Conservation (phyloP, 139 green algal genomes). For the Chlamydomonas urium region DNA sequence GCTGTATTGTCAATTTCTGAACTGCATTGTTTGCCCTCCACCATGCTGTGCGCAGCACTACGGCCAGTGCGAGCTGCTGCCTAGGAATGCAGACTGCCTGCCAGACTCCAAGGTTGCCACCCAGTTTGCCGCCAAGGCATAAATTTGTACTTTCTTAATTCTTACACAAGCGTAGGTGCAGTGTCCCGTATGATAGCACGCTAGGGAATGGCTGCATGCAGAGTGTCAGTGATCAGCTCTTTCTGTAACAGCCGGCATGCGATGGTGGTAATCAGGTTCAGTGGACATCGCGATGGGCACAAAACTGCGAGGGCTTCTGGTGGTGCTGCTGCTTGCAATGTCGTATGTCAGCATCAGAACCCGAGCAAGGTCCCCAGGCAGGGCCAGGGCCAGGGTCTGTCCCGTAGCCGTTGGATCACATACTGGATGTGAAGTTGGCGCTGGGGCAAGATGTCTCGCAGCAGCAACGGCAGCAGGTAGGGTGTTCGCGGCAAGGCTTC, state of each 20-base stretch:
- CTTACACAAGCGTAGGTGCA: too few species aligned
- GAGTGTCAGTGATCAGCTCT: too few species aligned
- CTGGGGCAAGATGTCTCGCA: neutral
- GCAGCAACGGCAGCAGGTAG: neutral
- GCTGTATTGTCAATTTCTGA: neutral
- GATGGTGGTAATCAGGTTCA: too few species aligned
- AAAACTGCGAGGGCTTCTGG: too few species aligned
- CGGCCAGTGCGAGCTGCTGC: constrained; percentile 89
- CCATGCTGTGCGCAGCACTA: constrained; percentile 57
- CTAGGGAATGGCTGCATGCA: too few species aligned
- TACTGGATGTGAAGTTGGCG: neutral
- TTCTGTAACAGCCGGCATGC: too few species aligned
- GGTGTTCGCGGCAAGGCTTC: neutral
- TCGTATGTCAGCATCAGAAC: neutral
- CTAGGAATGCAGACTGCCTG: neutral
- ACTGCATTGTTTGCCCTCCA: neutral
- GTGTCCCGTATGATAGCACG: too few species aligned
- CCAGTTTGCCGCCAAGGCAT: neutral
- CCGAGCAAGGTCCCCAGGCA: neutral
- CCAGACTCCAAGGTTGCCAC: neutral
- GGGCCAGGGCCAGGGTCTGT: neutral
- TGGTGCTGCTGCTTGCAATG: too few species aligned
- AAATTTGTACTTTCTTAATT: neutral
- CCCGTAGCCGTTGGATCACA: neutral
- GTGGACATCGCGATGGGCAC: too few species aligned